Conservation (phyloP, 2,329 filamentous ascomycete species). For the Acrodontium crateriforme region DNA sequence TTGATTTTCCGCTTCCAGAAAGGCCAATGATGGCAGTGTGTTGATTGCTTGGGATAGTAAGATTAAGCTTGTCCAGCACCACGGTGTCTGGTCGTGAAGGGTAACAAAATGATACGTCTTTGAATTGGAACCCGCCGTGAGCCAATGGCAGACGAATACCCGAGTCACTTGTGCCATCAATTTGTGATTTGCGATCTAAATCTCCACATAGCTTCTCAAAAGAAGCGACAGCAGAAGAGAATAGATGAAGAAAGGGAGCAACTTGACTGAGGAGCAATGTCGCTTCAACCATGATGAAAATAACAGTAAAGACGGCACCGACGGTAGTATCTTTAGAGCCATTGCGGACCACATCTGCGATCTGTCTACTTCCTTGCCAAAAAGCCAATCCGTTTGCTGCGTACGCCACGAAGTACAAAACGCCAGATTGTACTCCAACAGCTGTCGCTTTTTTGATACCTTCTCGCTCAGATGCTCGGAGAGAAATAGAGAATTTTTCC, state of each 20-base stretch:
- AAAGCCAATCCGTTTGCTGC: constrained; percentile 54
- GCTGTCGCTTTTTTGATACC: constrained; percentile 46
- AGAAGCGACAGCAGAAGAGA: constrained; percentile 36
- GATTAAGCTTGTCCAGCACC: constrained; percentile 25
- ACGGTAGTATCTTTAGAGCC: constrained; percentile 22
- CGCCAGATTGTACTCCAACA: constrained; percentile 44
- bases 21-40: constrained; percentile 31
- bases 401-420: constrained; percentile 55
- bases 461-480: constrained; percentile 36
- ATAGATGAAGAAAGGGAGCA: constrained; percentile 36
- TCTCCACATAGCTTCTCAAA: constrained; percentile 46
- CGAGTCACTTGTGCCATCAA: constrained; percentile 24
- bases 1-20: constrained; percentile 30
- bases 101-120: constrained; percentile 28
- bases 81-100: constrained; percentile 26
- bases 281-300: constrained; percentile 41
- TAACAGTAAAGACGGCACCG: constrained; percentile 41
- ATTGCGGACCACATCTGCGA: no score
- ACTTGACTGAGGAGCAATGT: constrained; percentile 33
- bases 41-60: constrained; percentile 24
- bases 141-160: constrained; percentile 13
- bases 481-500: constrained; percentile 41
- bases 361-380: constrained; percentile 49
- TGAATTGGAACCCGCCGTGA: constrained; percentile 20
- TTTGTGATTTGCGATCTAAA: constrained; percentile 35